Evolutionary conservation across 2,329 filamentous ascomycete species (phyloP).

Genomic region (Aspergillus caelatus): DNA sequence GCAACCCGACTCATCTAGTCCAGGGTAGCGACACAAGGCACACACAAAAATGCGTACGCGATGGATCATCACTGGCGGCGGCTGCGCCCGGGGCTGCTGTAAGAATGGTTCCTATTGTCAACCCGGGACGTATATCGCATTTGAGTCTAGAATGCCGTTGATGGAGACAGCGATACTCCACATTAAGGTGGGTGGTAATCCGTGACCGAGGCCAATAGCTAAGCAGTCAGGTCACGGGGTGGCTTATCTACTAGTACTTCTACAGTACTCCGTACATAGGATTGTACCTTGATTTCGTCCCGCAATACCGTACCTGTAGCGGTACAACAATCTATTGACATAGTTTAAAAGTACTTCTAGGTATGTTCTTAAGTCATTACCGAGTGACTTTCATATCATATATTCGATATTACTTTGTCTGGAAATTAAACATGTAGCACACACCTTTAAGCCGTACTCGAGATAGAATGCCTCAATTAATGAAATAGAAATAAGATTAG

Average conservation of each 20-base stretch:
- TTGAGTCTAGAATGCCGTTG: constrained; percentile 1
- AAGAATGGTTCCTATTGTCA: background rate
- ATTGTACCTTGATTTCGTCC: no score
- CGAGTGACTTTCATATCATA: background rate
- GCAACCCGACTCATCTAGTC: constrained; percentile 1
- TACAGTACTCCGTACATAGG: no score
- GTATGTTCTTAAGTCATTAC: background rate
- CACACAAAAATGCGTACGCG: constrained; percentile 3
- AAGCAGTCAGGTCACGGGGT: background rate
- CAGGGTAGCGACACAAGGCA: constrained; percentile 6
- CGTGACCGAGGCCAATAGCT: background rate
- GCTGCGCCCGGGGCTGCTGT: background rate
- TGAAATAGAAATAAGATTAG: background rate
- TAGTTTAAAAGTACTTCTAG: background rate
- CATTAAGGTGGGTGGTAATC: background rate
- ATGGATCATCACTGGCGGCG: constrained; percentile 8
- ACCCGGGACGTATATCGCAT: background rate
- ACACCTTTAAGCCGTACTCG: background rate
- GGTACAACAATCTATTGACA: background rate
- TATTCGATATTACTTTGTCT: background rate
- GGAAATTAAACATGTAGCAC: background rate
- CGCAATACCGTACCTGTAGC: no score
- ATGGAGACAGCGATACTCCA: background rate
- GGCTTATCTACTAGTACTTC: background rate
- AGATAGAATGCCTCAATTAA: background rate